Evolutionary conservation across 2,329 filamentous ascomycete species (phyloP), one percentile per base, ranked within the genome.

Genomic region (Grosmannia serpens): DNA sequence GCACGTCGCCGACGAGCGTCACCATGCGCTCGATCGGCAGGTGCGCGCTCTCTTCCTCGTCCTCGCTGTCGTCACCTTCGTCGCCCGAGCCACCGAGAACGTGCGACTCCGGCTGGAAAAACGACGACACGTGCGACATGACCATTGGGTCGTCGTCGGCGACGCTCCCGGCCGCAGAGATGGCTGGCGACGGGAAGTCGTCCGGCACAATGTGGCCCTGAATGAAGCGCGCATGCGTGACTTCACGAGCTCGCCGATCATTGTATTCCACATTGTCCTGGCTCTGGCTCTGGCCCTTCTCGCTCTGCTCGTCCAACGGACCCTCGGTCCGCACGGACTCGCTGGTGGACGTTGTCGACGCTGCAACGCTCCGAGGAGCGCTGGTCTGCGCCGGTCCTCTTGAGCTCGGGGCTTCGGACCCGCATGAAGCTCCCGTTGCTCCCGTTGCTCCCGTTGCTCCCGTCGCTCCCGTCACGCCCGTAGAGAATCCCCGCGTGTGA

Each of bases 161-260:
- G 22, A 82, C 75, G 61, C 78, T 85, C 8, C 83, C 85, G 59
- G 82, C 83, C n/a, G 84, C 84, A 24, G 86, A 92, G 62, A 83
- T 77, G 53, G 81, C 78, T 20, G 90, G 87, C 1, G 91, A 95
- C 2, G 88, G 87, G 67, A 91, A 92, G 69, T 96, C 88, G 69
- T 96, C 94, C 62, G 95, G 89, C 13, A 99, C 94, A 64, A 99
- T 87, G 69, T 97, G 94, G 17, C 94, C 94, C 65, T 96, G 91
- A 10, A 97, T 84, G 50, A 99, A 78, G 57, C 94, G 86, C 11
- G 90, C 92, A 60, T 91, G 92, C 49, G 91, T 95, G 53, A 99
- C 91, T 69, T 97, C 91, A 47, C 86, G 82, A 22, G 89, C 90
- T 59, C 89, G 86, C 69, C 89, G 82, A 66, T 96, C 90, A 58